phyloP scores from a whole-genome alignment of 306 rosid species.

The Ammopiptanthus mongolicus region DNA sequence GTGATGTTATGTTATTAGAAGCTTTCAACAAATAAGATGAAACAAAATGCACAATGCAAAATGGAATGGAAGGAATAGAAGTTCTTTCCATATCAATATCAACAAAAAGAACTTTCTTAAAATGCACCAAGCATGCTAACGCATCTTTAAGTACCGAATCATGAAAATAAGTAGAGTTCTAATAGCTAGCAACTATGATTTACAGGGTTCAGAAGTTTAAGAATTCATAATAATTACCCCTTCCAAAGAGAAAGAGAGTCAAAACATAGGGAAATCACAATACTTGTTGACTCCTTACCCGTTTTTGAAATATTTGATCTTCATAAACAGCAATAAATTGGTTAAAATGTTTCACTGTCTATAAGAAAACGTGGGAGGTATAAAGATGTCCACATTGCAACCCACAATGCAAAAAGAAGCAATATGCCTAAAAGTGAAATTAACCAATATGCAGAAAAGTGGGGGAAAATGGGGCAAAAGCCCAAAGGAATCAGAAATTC shows the following conservation, averaged over 20 bases:
- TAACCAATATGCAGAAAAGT: no score
- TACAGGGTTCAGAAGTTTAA: not conserved
- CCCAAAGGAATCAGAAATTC: no score
- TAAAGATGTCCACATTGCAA: no score
- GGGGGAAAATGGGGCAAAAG: no score
- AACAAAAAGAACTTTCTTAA: not conserved
- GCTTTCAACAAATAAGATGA: no score
- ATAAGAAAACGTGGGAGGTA: no score
- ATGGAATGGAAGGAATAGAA: not conserved
- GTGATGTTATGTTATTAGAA: no score
- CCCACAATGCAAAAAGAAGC: no score
- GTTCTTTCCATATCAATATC: not conserved
- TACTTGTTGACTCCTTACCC: conserved; percentile 89
- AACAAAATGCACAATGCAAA: no score
- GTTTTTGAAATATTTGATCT: conserved; percentile 85
- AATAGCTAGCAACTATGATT: not conserved
- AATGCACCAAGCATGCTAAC: not conserved
- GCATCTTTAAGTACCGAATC: conserved; percentile 4
- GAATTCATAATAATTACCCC: not conserved
- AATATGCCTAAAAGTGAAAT: no score
- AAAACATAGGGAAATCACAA: conserved; percentile 7
- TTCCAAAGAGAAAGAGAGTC: not conserved
- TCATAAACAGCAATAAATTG: conserved; percentile 64
- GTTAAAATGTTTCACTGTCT: no score
- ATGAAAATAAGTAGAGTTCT: not conserved